phyloP scores from a whole-genome alignment of 352 stramenopile genomes.

The Albugo laibachii region DNA sequence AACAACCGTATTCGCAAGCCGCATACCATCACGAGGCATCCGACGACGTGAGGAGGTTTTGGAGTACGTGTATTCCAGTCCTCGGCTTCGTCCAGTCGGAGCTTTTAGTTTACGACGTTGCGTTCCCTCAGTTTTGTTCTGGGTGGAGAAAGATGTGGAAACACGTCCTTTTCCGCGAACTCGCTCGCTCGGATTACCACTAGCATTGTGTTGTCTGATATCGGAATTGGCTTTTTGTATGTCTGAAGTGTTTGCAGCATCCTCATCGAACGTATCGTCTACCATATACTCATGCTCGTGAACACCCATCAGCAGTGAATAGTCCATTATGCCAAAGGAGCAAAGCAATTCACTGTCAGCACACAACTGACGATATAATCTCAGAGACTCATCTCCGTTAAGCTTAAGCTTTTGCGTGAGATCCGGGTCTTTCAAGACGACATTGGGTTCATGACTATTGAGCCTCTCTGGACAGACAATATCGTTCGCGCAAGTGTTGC shows the following conservation, averaged over 20 bases:
- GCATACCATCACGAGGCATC: slow-evolving; percentile 61
- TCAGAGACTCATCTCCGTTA: slow-evolving; percentile 35
- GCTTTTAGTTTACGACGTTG: not conserved
- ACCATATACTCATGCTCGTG: slow-evolving; percentile 79
- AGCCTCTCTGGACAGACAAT: slow-evolving; percentile 51
- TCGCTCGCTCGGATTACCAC: not conserved
- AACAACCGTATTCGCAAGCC: slow-evolving; percentile 69
- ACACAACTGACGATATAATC: slow-evolving; percentile 58
- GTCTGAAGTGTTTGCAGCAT: slow-evolving; percentile 17
- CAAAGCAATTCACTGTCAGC: slow-evolving; percentile 69
- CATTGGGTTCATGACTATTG: slow-evolving; percentile 71
- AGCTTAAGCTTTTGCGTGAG: slow-evolving; percentile 79
- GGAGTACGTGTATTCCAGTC: slow-evolving; percentile 33
- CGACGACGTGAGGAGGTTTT: slow-evolving; percentile 39
- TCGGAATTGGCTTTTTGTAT: slow-evolving; percentile 1
- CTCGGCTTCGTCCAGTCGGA: slow-evolving; percentile 12
- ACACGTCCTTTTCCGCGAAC: not conserved
- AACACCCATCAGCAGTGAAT: slow-evolving; percentile 79
- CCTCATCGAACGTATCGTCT: slow-evolving; percentile 21
- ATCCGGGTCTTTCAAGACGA: slow-evolving; percentile 78
- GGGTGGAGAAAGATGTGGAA: not conserved
- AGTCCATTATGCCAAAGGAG: slow-evolving; percentile 85
- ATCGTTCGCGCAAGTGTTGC: slow-evolving; percentile 30
- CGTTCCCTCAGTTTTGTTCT: slow-evolving; percentile 11
- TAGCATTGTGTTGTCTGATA: not conserved